Conservation (phyloP, 2,329 filamentous ascomycete species). For the Huntiella abstrusa region DNA sequence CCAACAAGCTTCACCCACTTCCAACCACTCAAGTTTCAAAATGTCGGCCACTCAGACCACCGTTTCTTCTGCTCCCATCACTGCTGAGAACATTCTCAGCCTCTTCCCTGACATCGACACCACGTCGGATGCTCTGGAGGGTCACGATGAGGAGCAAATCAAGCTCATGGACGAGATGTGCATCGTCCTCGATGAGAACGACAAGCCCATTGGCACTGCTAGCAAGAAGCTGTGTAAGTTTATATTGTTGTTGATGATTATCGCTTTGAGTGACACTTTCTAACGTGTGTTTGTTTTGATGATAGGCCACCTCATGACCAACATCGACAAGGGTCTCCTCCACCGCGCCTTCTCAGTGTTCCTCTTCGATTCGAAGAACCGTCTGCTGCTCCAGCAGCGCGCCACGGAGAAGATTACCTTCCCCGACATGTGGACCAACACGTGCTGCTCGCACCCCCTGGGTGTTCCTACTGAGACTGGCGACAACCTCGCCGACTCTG, state of each 20-base stretch:
- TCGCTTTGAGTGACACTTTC: not conserved
- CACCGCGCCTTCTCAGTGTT: conserved; percentile 97
- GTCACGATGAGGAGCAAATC: conserved; percentile 95
- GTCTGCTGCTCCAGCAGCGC: conserved; percentile 84
- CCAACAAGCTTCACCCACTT: not conserved
- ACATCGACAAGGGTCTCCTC: conserved; percentile 87
- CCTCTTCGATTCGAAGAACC: conserved; percentile 86
- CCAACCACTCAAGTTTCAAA: not conserved
- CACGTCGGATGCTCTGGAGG: conserved; percentile 55
- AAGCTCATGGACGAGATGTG: conserved; percentile 97
- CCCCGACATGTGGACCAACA: conserved; percentile 99
- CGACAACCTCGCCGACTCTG: conserved; percentile 55
- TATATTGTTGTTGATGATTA: not conserved
- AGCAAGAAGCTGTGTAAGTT: conserved; percentile 91
- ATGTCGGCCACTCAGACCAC: conserved; percentile 17
- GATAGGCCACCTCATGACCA: conserved; percentile 90
- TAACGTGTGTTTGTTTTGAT: not conserved
- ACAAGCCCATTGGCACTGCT: conserved; percentile 80
- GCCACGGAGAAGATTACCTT: conserved; percentile 97
- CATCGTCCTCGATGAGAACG: conserved; percentile 87
- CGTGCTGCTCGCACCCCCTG: conserved; percentile 93
- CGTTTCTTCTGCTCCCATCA: conserved; percentile 44
- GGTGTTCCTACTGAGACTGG: conserved; percentile 85
- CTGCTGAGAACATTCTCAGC: conserved; percentile 66
- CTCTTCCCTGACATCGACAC: conserved; percentile 74